Evolutionary conservation across 176 grass and related monocot species (phyloP).

Genomic region (Puya raimondii): DNA sequence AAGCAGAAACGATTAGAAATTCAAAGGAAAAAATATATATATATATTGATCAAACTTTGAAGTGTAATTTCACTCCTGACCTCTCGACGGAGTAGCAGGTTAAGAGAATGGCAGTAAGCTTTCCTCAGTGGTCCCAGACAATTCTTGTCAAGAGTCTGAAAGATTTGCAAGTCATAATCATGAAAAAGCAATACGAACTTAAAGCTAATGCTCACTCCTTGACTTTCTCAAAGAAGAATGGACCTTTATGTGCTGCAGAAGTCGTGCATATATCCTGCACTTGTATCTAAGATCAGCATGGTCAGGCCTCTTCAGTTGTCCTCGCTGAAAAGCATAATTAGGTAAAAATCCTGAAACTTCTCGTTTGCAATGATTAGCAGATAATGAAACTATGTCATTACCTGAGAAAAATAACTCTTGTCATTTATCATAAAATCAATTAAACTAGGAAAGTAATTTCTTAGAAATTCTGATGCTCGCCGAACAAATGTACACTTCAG

Average conservation of each 20-base stretch:
- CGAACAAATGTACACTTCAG: slow-evolving; percentile 92
- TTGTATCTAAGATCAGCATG: slow-evolving; percentile 90
- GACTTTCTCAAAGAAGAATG: neutral
- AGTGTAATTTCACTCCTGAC: slow-evolving; percentile 14
- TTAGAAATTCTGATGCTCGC: slow-evolving; percentile 88
- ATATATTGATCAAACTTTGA: too few species aligned
- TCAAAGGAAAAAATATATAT: neutral
- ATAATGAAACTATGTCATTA: slow-evolving; percentile 23
- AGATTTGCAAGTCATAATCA: slow-evolving; percentile 19
- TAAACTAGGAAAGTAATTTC: slow-evolving; percentile 89
- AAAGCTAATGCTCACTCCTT: neutral
- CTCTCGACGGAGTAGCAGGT: slow-evolving; percentile 85
- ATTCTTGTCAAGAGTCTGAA: slow-evolving; percentile 85
- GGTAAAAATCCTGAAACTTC: neutral
- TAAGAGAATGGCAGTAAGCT: slow-evolving; percentile 89
- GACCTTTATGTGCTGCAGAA: slow-evolving; percentile 92
- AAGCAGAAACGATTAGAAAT: neutral
- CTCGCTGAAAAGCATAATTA: slow-evolving; percentile 42
- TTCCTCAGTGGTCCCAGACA: slow-evolving; percentile 78
- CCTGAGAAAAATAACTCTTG: slow-evolving; percentile 84
- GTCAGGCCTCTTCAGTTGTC: slow-evolving; percentile 71
- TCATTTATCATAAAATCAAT: slow-evolving; percentile 87
- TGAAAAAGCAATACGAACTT: neutral
- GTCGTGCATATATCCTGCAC: slow-evolving; percentile 79
- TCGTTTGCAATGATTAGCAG: neutral